phyloP scores from a whole-genome alignment of 2,329 filamentous ascomycete genomes.

The Fusarium haematococcum region DNA sequence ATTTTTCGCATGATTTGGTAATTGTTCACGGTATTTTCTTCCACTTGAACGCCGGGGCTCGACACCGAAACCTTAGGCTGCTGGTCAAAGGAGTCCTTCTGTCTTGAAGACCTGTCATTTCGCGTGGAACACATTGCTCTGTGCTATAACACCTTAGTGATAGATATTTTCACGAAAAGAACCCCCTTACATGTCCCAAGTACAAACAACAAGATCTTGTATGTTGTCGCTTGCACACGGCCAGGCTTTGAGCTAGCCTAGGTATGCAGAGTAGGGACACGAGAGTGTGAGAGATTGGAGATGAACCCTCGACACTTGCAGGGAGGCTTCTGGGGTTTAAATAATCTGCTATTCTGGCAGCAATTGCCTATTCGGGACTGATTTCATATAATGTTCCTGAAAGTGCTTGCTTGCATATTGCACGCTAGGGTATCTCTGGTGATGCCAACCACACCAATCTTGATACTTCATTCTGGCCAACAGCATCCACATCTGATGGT shows the following conservation, averaged over 20 bases:
- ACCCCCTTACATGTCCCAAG: not conserved
- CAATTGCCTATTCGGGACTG: not conserved
- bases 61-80: no score
- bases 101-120: fast-evolving
- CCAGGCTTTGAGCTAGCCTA: not conserved
- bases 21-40: not conserved
- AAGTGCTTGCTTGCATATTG: not conserved
- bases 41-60: fast-evolving
- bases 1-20: not conserved
- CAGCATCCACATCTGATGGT: not conserved
- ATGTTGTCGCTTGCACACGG: not conserved
- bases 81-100: not conserved
- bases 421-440: not conserved
- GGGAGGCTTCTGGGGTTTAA: not conserved
- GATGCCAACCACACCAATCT: not conserved
- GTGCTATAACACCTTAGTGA: not conserved
- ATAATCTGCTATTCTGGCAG: not conserved
- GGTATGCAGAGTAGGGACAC: not conserved
- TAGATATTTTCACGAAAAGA: not conserved
- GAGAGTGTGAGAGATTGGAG: not conserved
- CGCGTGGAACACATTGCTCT: not conserved
- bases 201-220: not conserved
- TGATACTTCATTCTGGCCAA: not conserved
- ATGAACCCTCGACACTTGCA: not conserved
- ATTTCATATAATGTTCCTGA: no score